These are phyloP conservation scores for Jimgerdemannia flammicorona DNA, from an alignment of 192 early-diverging fungal genomes.

Conservation along the genomic window DNA sequence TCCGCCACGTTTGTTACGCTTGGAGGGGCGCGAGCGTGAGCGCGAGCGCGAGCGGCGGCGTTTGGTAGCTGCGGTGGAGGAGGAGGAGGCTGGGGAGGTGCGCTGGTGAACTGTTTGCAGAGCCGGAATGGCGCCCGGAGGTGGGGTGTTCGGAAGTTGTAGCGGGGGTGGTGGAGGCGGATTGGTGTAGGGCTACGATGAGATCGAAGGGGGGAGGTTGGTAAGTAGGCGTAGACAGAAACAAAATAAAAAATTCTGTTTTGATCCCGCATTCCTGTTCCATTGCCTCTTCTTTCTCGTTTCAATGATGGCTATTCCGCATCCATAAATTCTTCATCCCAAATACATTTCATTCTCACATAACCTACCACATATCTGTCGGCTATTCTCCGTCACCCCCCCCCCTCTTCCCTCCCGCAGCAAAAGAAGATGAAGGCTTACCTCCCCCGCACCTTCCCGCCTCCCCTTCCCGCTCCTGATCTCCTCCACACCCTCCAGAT, in stretches of 20 bases:
- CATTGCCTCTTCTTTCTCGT: too few species aligned
- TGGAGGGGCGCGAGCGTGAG: neutral
- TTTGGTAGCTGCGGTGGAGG: neutral
- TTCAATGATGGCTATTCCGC: too few species aligned
- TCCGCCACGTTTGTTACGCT: neutral
- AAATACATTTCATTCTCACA: too few species aligned
- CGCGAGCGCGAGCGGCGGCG: neutral
- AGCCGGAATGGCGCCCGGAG: neutral
- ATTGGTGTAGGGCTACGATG: neutral
- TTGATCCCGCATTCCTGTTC: too few species aligned
- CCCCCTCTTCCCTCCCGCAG: too few species aligned
- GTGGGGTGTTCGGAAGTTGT: neutral
- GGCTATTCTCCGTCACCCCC: too few species aligned
- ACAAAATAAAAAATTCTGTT: too few species aligned
- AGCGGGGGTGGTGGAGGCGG: neutral
- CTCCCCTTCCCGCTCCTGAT: neutral
- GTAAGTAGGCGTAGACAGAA: neutral
- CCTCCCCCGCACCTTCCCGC: neutral
- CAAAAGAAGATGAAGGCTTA: too few species aligned
- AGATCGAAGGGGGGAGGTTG: neutral
- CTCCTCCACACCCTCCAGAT: neutral
- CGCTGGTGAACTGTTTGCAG: neutral
- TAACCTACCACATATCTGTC: too few species aligned
- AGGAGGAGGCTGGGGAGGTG: neutral
- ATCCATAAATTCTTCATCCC: too few species aligned